Conservation (phyloP, 1,139 yeast species). For the Diutina sp. region DNA sequence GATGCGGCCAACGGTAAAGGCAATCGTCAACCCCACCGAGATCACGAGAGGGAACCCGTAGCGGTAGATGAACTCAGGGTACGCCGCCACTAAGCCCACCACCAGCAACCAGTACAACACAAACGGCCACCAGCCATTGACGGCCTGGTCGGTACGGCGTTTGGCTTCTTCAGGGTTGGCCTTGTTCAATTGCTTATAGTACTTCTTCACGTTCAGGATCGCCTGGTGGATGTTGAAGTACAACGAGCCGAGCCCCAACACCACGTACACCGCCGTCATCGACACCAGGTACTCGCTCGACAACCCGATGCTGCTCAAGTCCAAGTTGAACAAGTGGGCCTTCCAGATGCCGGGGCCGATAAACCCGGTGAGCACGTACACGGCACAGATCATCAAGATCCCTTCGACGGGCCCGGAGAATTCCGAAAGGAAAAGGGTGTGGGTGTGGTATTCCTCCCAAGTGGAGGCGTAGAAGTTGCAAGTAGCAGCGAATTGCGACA, state of each 20-base stretch:
- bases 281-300: conserved; percentile 13
- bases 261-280: conserved; percentile 29
- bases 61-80: conserved; percentile 37
- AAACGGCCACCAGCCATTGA: conserved; percentile 60
- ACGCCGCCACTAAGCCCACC: conserved; percentile 28
- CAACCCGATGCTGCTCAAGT: conserved; percentile 21
- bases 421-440: conserved; percentile 62
- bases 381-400: conserved; percentile 46
- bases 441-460: conserved; percentile 95
- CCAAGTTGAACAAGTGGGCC: conserved; percentile 16
- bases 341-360: conserved; percentile 66
- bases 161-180: conserved; percentile 8
- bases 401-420: conserved; percentile 97
- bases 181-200: conserved; percentile 19
- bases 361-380: conserved; percentile 51
- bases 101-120: conserved; percentile 48
- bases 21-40: conserved; percentile 63
- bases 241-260: conserved; percentile 43
- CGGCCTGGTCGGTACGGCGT: conserved; percentile 29
- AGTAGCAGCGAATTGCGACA: conserved; percentile 65
- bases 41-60: conserved; percentile 48
- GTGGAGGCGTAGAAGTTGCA: conserved; percentile 81
- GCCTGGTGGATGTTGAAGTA: conserved; percentile 67
- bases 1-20: conserved; percentile 81
- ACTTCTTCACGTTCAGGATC: conserved; percentile 49